Base-by-base conservation (phyloP, 2,329 filamentous ascomycete genomes). In the Claviceps humidiphila region DNA sequence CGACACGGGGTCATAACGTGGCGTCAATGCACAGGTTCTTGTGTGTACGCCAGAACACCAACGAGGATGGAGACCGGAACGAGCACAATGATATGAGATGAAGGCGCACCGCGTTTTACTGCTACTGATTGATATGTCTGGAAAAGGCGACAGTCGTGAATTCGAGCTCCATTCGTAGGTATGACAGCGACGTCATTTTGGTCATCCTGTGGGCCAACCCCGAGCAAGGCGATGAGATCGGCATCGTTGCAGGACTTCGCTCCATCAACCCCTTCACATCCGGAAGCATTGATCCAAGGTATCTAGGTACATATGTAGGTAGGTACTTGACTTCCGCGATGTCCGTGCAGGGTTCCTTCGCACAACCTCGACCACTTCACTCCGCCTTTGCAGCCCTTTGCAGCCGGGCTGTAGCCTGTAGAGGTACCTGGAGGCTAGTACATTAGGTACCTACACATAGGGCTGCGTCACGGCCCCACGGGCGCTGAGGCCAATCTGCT, bases 331-430 rank as follows among this genome's bases (percentile, higher is more conserved):
- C 16, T 13, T 50, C 51, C 20, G 51, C 50, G 20, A 51, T 69
- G 1, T 77, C 80, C 1, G 73, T 80, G 39, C 67, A 69, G 26
- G 1, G 80, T 78, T 53, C 81, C 85, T 61, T 82, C 78, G 0
- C 82, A 85, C 61, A 85, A 85, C 60, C 26, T 30, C 3, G 79
- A 1, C 82, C 83, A 0, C 68, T 87, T 5, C 84, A 78, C 59
- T 78, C 79, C 2, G 83, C 83, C 17, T 66, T 82, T 1, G 20
- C 20, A 20, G 20, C 20, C 20, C 2, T 20, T 20, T 20, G 66
- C 71, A 7, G 74, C 74, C 2, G 78, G 26, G 8, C 26, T 30
- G 26, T 30, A 30, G 26, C 2, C 26, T 30, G 8, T 30, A 11
- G 8, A 30, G 80, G 5, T 24, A 20, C 20, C 20, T 20, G 20